phyloP scores from a whole-genome alignment of 352 stramenopile genomes.

The Peronospora tabacina region DNA sequence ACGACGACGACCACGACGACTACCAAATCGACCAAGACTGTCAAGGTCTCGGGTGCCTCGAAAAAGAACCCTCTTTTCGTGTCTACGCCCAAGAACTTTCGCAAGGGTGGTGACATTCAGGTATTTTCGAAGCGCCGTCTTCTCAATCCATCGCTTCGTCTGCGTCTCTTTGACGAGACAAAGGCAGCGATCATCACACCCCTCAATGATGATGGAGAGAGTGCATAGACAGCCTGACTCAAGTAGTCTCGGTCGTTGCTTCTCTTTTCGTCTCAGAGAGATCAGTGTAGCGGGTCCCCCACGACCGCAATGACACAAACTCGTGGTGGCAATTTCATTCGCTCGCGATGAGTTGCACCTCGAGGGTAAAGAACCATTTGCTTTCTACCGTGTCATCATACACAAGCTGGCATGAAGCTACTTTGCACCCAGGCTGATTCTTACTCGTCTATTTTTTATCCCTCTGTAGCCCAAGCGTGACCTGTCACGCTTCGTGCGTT shows the following conservation, averaged over 20 bases:
- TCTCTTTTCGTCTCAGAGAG: slow-evolving; percentile 13
- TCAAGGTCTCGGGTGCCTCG: slow-evolving; percentile 56
- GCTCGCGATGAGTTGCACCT: slow-evolving; percentile 40
- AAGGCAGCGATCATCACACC: slow-evolving; percentile 21
- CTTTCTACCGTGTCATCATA: slow-evolving; percentile 30
- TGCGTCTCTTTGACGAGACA: not conserved
- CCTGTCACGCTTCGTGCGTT: slow-evolving; percentile 97
- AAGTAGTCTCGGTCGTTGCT: not conserved
- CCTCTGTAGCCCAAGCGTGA: slow-evolving; percentile 88
- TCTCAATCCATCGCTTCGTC: slow-evolving; percentile 11
- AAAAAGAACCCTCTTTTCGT: slow-evolving; percentile 94
- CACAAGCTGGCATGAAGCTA: slow-evolving; percentile 7
- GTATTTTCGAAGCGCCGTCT: slow-evolving; percentile 55
- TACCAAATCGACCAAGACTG: slow-evolving; percentile 45
- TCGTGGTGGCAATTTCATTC: slow-evolving; percentile 68
- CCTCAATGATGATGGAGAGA: slow-evolving; percentile 12
- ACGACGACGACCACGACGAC: slow-evolving; percentile 59
- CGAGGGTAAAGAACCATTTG: slow-evolving; percentile 70
- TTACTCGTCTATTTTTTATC: slow-evolving; percentile 16
- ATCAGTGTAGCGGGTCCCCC: slow-evolving; percentile 80
- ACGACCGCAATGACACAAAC: slow-evolving; percentile 91
- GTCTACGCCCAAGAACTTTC: slow-evolving; percentile 90
- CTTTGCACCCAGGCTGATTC: slow-evolving; percentile 7
- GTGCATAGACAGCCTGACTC: not conserved
- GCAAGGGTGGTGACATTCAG: slow-evolving; percentile 95